These are phyloP conservation scores for Solanum ossicruentum DNA, from an alignment of 257 asterid species.

Conservation along the genomic window DNA sequence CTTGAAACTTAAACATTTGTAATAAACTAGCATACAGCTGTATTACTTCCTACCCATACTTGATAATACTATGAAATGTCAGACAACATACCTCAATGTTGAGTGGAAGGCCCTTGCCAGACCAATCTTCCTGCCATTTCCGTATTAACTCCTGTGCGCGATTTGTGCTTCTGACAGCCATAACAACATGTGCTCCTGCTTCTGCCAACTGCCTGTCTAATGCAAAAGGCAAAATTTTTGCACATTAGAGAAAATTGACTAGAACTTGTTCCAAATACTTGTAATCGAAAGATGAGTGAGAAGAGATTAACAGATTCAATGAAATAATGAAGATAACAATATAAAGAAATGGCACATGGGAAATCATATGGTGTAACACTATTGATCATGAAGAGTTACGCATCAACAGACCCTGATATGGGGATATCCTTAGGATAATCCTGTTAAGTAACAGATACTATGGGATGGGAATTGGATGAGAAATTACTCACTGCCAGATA, in stretches of 20 bases:
- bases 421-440: background rate
- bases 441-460: background rate
- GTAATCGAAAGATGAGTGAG: background rate
- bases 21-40: background rate
- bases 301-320: background rate
- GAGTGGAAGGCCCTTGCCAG: slow-evolving; percentile 79
- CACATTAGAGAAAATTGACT: background rate
- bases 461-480: background rate
- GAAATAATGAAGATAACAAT: background rate
- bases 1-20: background rate
- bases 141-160: slow-evolving; percentile 63
- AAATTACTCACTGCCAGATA: background rate
- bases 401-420: background rate
- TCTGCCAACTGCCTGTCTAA: slow-evolving; percentile 73
- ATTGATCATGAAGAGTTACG: background rate
- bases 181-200: slow-evolving; percentile 87
- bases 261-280: background rate
- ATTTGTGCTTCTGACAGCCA: slow-evolving; percentile 85
- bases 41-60: background rate
- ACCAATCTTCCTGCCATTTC: slow-evolving; percentile 79
- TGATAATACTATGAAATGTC: background rate
- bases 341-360: background rate
- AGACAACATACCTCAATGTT: slow-evolving; percentile 58
- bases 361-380: background rate
- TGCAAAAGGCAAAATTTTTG: slow-evolving; percentile 1